Evolutionary conservation across 805 yeast species (phyloP).

Genomic region (Candida ovalis): DNA sequence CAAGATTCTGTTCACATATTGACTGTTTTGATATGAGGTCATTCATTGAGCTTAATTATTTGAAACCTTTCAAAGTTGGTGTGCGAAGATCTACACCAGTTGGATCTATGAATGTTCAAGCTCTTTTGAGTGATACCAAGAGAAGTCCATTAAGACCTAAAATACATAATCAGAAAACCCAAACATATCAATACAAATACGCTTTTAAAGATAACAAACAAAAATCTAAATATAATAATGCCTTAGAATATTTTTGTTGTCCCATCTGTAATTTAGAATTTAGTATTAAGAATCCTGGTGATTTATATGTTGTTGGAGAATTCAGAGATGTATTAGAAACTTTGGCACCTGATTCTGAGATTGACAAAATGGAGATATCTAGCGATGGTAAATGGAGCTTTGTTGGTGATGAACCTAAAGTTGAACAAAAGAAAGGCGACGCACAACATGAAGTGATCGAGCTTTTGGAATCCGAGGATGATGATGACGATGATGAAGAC

Average conservation of each 20-base stretch:
- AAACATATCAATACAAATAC: slow-evolving; percentile 21
- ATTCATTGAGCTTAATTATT: slow-evolving; percentile 26
- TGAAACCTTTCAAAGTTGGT: slow-evolving; percentile 26
- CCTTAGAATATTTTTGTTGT: slow-evolving; percentile 29
- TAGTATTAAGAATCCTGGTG: slow-evolving; percentile 29
- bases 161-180: slow-evolving; percentile 21
- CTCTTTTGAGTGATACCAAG: slow-evolving; percentile 26
- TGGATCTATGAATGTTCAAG: slow-evolving; percentile 18
- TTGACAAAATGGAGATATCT: slow-evolving; percentile 25
- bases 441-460: slow-evolving; percentile 13
- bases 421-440: slow-evolving; percentile 1
- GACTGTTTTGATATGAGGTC: slow-evolving; percentile 34
- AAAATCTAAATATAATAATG: slow-evolving; percentile 20
- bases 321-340: slow-evolving; percentile 24
- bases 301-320: slow-evolving; percentile 31
- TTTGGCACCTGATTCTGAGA: slow-evolving; percentile 12
- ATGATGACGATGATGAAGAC: slow-evolving; percentile 5
- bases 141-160: slow-evolving; percentile 18
- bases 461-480: slow-evolving; percentile 4
- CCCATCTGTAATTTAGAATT: slow-evolving; percentile 35
- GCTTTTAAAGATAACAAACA: slow-evolving; percentile 16
- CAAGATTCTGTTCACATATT: slow-evolving; percentile 32
- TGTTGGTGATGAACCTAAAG: slow-evolving; percentile 6
- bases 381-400: slow-evolving; percentile 26
- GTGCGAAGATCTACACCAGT: slow-evolving; percentile 16